phyloP scores from a whole-genome alignment of 129 eudicot genomes.

The Daucus carota region DH1_v3.0 NC_030388.2:5773501-5774000 shows the following conservation, averaged over 20 bases:
- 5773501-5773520: too few species aligned
- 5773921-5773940: background rate
- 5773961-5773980: too few species aligned
- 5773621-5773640: conserved; percentile 47
- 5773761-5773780: conserved; percentile 43
- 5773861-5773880: background rate
- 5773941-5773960: background rate
- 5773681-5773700: conserved; percentile 19
- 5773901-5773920: too few species aligned
- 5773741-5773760: conserved; percentile 39
- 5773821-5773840: background rate
- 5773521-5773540: too few species aligned
- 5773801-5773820: background rate
- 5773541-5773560: too few species aligned
- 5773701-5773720: too few species aligned
- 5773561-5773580: conserved; percentile 43
- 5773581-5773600: conserved; percentile 44
- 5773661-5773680: background rate
- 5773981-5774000: background rate
- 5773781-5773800: conserved; percentile 47
- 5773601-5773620: conserved; percentile 44
- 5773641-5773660: conserved; percentile 35
- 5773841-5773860: background rate
- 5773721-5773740: too few species aligned
- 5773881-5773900: background rate